Evolutionary conservation across 352 stramenopile species (phyloP), one percentile per base, ranked within the genome.

Genomic region (Paralagenidium karlingii): DNA sequence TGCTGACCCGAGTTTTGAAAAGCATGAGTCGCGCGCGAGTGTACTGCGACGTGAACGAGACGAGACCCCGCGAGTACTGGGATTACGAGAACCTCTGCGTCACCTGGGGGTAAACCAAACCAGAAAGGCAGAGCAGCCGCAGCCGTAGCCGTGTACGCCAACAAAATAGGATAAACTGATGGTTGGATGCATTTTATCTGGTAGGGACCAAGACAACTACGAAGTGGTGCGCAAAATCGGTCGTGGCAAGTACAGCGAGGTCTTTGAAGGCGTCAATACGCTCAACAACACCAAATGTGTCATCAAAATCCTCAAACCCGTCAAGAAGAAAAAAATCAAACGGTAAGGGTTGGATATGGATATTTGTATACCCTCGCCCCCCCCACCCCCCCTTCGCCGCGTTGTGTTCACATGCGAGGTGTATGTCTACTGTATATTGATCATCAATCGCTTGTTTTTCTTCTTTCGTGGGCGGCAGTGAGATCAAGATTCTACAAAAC

Each of bases 321-420:
- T 99, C n/a, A 99, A 99, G 82, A 99, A 99, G 80, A 99, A 99
- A 73, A 99, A 99, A 75, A 99, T 99, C 62, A 98, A 98, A 60
- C 76, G 92, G 53, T 86, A 28, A 28, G 66, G 43, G 16, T 9
- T 12, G 28, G 10, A 37, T 16, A 10, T 40, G 12, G 11, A 3
- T 10, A 3, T 30, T 19, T 37, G 8, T 16, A 25, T 3, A 7
- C 7, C 22, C 30, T n/a, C n/a, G n/a, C n/a, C n/a, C 16, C 13
- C 13, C 28, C 13, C 28, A 33, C 16, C 13, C 13, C 13, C 28
- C 13, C 13, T 16, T 13, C n/a, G n/a, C n/a, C n/a, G n/a, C 5
- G 25, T 13, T 38, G 31, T 5, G n/a, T 47, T n/a, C n/a, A n/a
- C n/a, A n/a, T n/a, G n/a, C n/a, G n/a, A 24, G 8, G 18, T 41